phyloP scores from a whole-genome alignment of 2,329 filamentous ascomycete genomes.

The Arthroderma sp. region DNA sequence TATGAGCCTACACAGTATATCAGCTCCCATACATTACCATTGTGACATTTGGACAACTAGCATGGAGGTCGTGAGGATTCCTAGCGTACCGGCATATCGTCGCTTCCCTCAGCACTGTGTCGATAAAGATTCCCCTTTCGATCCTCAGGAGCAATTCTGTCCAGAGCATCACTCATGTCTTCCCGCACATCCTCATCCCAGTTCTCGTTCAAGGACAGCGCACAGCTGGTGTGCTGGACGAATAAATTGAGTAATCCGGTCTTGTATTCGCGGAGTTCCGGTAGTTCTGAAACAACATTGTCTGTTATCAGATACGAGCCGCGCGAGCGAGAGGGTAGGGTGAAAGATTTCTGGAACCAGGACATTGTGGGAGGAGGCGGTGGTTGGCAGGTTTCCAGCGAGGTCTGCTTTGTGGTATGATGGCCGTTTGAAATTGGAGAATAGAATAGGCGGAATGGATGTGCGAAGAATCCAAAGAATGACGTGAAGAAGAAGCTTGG shows the following conservation, averaged over 20 bases:
- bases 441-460: too few relatives aligned
- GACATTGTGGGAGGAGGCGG: slow-evolving; percentile 12
- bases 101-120: slow-evolving; percentile 72
- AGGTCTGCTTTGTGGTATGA: too few relatives aligned
- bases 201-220: slow-evolving; percentile 87
- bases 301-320: slow-evolving; percentile 87
- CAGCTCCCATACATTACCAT: too few relatives aligned
- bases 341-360: slow-evolving; percentile 77
- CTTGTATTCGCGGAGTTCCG: slow-evolving; percentile 72
- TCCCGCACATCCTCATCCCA: slow-evolving; percentile 70
- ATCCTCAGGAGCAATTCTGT: slow-evolving; percentile 78
- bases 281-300: slow-evolving; percentile 54
- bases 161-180: slow-evolving; percentile 89
- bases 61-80: too few relatives aligned
- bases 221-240: slow-evolving; percentile 89
- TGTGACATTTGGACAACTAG: not conserved
- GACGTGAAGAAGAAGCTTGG: slow-evolving; percentile 27
- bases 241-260: slow-evolving; percentile 80
- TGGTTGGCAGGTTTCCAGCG: not conserved
- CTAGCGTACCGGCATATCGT: slow-evolving; percentile 72
- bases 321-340: slow-evolving; percentile 60
- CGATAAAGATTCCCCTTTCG: slow-evolving; percentile 64
- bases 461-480: slow-evolving; percentile 3
- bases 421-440: too few relatives aligned
- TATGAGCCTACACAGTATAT: slow-evolving; percentile 53